These are phyloP conservation scores for Coffea canephora DNA, from an alignment of 257 asterid species.

Conservation along the genomic window DNA sequence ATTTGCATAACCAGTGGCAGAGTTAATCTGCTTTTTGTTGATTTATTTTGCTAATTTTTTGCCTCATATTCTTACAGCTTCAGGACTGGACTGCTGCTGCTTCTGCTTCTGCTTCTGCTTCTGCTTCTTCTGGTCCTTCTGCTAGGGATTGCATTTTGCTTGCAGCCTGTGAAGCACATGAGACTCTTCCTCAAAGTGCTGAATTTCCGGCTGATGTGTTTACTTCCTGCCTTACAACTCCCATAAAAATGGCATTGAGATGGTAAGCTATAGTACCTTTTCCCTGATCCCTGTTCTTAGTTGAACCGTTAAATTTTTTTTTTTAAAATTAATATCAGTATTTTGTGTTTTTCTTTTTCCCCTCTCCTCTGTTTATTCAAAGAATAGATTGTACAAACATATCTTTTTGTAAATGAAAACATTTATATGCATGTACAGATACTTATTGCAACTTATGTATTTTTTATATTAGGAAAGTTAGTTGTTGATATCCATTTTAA, in stretches of 20 bases:
- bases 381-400: neutral
- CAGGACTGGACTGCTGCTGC: constrained; percentile 67
- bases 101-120: constrained; percentile 64
- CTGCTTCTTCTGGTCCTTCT: constrained; percentile 52
- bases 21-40: neutral
- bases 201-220: constrained; percentile 97
- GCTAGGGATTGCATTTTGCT: constrained; percentile 76
- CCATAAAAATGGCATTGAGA: constrained; percentile 95
- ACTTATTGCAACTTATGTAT: neutral
- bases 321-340: neutral
- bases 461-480: neutral
- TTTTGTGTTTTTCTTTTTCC: neutral
- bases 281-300: constrained; percentile 2
- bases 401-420: neutral
- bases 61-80: constrained; percentile 49
- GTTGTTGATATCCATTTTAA: neutral
- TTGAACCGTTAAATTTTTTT: neutral
- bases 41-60: neutral
- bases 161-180: constrained; percentile 83
- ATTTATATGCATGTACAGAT: neutral
- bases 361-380: neutral
- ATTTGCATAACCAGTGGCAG: neutral
- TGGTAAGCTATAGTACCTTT: constrained; percentile 49
- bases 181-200: constrained; percentile 96
- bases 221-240: constrained; percentile 96